Evolutionary conservation across 352 stramenopile species (phyloP), one percentile per base, ranked within the genome.

Genomic region (Phytopythium cucurbitacearum): DNA sequence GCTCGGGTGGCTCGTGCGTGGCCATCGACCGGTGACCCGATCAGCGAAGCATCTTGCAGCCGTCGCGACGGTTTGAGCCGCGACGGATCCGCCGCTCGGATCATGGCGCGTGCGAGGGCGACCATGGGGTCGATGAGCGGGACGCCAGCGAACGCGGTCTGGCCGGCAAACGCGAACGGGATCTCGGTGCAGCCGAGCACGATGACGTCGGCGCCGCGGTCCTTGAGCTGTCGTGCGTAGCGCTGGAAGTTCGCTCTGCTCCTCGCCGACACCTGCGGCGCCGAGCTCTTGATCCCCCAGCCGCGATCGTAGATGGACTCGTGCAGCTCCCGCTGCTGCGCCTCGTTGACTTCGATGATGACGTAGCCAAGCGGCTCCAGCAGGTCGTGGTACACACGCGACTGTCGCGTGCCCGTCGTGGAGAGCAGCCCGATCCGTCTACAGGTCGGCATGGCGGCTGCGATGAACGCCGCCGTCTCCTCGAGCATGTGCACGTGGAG

Each of bases 141-240:
- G 42, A 70, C 48, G 5, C 64, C 74, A 33, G 63, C 65, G 36
- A 79, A 65, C 4, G 59, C 58, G 8, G 70, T 71, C 21, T 80
- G 72, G 13, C 71, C 77, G 7, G 65, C 58, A 42, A 91, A 89
- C 9, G 76, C 78, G 43, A 91, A 88, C 10, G 80, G 80, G 42
- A 91, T 88, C 59, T 91, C 80, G 4, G 80, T 91, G 62, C 80
- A 91, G 51, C 80, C 80, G 48, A 91, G 68, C 32, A 91, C 71
- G 37, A 89, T 82, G 5, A 80, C 74, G 16, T 91, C 65, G 32
- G 80, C 80, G 21, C 78, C 80, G 3, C 63, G 41, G 3, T 74
- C 67, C 5, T 51, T 52, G 6, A 91, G 62, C 21, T 76, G 53
- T 15, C 63, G 52, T 3, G 75, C 76, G 40, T 86, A 91, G 10